Base-by-base conservation (phyloP, 2,329 filamentous ascomycete genomes). In the Diplodia mutila region DNA sequence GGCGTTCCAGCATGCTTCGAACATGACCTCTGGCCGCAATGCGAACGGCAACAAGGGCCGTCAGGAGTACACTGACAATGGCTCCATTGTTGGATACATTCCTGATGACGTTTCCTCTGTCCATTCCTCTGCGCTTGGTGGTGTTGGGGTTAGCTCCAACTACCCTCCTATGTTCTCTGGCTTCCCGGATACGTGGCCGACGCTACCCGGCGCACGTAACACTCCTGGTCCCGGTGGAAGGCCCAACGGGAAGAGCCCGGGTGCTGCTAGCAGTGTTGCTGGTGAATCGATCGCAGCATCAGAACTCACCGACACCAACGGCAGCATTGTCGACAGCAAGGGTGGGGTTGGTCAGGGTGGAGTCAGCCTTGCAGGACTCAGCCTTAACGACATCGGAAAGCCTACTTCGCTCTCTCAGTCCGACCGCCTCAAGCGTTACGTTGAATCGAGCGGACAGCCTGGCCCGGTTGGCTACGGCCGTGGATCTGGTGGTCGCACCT, bases 81-180 rank as follows among this genome's bases (percentile, higher is more conserved):
- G 92, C 52, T 98, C 94, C 3, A 91, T 97, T 76, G 86, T 97
- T 73, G 95, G 94, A 18, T 98, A 97, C 78, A 97, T 99, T 69
- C 93, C 94, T 2, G 95, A 99, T 74, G 95, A 99, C 78, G 93
- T 97, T 49, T 98, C 94, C 9, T 97, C 94, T 2, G 91, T 99
- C 54, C 94, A 98, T 79, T 94, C 93, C 57, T 97, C 93, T 53
- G 90, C 93, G 0, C 87, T 98, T 63, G 93, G 93, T 66, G 93
- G 93, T 46, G 91, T 91, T 42, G 91, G 90, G n/a, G 85, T 96
- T 34, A 85, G 90, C 65, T 89, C 90, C 57, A 92, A 93, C 27
- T 98, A 94, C 77, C 95, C 95, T 18, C 91, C 92, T 21, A 97
- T 97, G 91, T 99, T 99, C 80, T 93, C 93, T 67, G 91, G 90